phyloP scores from a whole-genome alignment of 768 basidiomycete species.

The Sporobolomyces phaffii region DNA sequence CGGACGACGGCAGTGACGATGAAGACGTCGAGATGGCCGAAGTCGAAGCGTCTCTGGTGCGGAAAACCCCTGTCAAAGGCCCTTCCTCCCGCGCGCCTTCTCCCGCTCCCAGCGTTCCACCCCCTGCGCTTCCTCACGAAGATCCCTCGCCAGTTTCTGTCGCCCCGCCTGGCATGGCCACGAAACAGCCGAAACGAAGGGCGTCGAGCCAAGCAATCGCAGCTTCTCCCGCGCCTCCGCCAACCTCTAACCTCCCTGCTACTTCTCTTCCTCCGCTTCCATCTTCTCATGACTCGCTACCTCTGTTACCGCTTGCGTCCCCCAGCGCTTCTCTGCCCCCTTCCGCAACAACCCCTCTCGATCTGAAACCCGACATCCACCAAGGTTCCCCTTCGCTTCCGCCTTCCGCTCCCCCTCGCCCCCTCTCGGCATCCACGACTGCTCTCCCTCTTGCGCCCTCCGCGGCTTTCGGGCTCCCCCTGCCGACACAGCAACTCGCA shows the following conservation, averaged over 20 bases:
- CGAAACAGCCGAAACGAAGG: conserved; percentile 5
- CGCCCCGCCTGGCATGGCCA: not conserved
- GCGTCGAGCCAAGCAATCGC: not conserved
- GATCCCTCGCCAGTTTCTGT: not conserved
- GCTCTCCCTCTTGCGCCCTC: not conserved
- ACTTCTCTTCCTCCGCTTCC: not conserved
- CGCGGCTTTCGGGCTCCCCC: not conserved
- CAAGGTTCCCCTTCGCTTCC: not conserved
- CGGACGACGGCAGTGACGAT: conserved; percentile 1
- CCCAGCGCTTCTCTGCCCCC: not conserved
- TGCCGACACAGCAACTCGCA: not conserved
- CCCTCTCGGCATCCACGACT: not conserved
- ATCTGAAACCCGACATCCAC: not conserved
- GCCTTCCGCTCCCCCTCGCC: not conserved
- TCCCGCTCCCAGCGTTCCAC: too few relatives aligned
- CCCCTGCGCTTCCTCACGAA: too few relatives aligned
- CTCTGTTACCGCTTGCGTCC: not conserved
- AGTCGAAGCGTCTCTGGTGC: not conserved
- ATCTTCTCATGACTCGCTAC: not conserved
- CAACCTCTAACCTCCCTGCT: not conserved
- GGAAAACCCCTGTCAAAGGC: not conserved
- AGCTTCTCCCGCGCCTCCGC: not conserved
- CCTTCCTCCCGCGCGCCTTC: not conserved
- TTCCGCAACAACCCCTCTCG: not conserved
- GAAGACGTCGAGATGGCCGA: conserved; percentile 10